Evolutionary conservation across 495 filamentous ascomycete species (phyloP).

Genomic region (Bathelium albidoporum): DNA sequence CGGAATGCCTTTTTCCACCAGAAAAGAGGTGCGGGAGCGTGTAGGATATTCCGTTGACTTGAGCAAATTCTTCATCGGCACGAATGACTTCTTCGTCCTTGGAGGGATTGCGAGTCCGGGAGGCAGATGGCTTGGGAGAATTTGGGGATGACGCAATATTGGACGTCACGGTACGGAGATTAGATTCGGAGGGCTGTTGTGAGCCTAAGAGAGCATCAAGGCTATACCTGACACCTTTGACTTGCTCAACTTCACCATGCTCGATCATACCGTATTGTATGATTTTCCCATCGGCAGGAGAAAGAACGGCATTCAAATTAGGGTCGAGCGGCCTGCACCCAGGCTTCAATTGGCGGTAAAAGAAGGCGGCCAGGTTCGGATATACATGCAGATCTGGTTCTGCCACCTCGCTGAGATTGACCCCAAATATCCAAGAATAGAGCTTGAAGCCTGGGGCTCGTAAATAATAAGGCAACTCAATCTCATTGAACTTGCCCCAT

Average conservation of each 20-base stretch:
- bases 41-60: conserved; percentile 94
- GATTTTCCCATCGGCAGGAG: conserved; percentile 80
- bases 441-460: conserved; percentile 91
- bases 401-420: conserved; percentile 78
- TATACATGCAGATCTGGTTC: conserved; percentile 82
- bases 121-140: conserved; percentile 24
- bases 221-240: conserved; percentile 97
- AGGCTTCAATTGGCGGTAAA: conserved; percentile 88
- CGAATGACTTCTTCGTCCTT: conserved; percentile 58
- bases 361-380: conserved; percentile 90
- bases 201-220: conserved; percentile 83
- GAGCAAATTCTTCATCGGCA: conserved; percentile 82
- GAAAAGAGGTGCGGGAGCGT: conserved; percentile 83
- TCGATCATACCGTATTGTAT: conserved; percentile 89
- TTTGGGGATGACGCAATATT: conserved; percentile 16
- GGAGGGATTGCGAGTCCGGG: conserved; percentile 14
- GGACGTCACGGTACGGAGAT: conserved; percentile 9
- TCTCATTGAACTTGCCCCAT: conserved; percentile 94
- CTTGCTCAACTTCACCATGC: conserved; percentile 91
- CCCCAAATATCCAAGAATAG: conserved; percentile 86
- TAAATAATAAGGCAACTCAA: conserved; percentile 80
- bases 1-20: conserved; percentile 35
- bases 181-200: conserved; percentile 33
- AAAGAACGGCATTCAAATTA: conserved; percentile 64
- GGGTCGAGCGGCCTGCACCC: conserved; percentile 80